These are phyloP conservation scores for Trichoderma semiorbis DNA, from an alignment of 2,329 filamentous ascomycete species.

Conservation along the genomic window DNA sequence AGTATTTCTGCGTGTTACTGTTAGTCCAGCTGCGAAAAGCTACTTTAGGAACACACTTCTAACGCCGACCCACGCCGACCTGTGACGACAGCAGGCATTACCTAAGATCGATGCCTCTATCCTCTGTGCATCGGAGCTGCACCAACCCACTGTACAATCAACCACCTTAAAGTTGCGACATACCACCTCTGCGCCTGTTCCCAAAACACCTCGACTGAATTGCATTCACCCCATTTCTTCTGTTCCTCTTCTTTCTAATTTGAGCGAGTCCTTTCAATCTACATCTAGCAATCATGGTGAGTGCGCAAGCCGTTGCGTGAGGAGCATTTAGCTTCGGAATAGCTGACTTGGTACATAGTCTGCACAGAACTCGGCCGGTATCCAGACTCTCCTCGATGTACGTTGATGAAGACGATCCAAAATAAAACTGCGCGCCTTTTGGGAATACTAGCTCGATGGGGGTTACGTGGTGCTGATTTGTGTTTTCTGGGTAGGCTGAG, in stretches of 20 bases:
- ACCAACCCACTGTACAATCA: neutral
- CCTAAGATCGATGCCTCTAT: constrained; percentile 10
- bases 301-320: neutral
- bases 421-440: neutral
- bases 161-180: neutral
- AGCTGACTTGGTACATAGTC: constrained; percentile 55
- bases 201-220: neutral
- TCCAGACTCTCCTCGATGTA: constrained; percentile 98
- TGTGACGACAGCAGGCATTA: constrained; percentile 18
- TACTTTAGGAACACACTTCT: constrained; percentile 2
- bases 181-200: neutral
- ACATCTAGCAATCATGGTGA: constrained; percentile 4
- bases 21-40: neutral
- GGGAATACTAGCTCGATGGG: neutral
- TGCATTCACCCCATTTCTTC: neutral
- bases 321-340: neutral
- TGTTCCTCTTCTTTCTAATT: neutral
- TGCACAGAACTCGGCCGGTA: constrained; percentile 96
- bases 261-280: neutral
- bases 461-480: constrained; percentile 7
- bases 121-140: neutral
- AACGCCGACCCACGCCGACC: constrained; percentile 7
- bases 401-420: constrained; percentile 30
- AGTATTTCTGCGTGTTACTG: rapidly evolving
- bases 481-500: constrained; percentile 66